These are phyloP conservation scores for Xylaria sp. DNA, from an alignment of 2,329 filamentous ascomycete genomes.

Conservation along the genomic window DNA sequence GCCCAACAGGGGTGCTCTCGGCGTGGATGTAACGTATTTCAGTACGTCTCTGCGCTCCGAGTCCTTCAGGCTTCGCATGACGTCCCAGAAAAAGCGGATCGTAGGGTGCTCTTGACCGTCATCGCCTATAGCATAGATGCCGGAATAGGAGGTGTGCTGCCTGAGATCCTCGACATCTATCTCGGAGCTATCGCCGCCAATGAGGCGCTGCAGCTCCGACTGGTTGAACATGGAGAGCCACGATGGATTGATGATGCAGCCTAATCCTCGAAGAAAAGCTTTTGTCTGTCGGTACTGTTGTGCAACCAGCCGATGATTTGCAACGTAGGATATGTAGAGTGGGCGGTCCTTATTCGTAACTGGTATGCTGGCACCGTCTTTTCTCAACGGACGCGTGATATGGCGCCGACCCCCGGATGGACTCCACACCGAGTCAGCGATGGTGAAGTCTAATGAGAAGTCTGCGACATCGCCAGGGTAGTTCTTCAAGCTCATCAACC, in stretches of 20 bases:
- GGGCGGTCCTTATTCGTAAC: slow-evolving; percentile 93
- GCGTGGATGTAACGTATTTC: slow-evolving; percentile 95
- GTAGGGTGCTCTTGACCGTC: slow-evolving; percentile 86
- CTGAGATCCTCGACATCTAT: slow-evolving; percentile 89
- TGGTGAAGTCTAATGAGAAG: slow-evolving; percentile 85
- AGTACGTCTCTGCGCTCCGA: slow-evolving; percentile 82
- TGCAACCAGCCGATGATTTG: slow-evolving; percentile 80
- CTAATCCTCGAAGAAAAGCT: slow-evolving; percentile 85
- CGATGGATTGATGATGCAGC: slow-evolving; percentile 84
- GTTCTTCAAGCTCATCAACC: slow-evolving; percentile 82
- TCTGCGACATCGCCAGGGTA: slow-evolving; percentile 81
- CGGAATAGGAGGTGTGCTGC: slow-evolving; percentile 83
- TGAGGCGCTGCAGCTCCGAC: slow-evolving; percentile 87
- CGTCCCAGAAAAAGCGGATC: slow-evolving; percentile 87
- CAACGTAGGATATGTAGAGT: slow-evolving; percentile 92
- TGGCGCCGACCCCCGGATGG: slow-evolving; percentile 59
- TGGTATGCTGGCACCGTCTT: slow-evolving; percentile 73
- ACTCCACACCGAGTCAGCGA: slow-evolving; percentile 70
- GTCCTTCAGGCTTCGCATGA: slow-evolving; percentile 78
- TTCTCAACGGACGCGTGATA: slow-evolving; percentile 75
- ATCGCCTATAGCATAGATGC: slow-evolving; percentile 87
- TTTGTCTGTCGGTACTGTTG: slow-evolving; percentile 83
- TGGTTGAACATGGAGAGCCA: slow-evolving; percentile 99
- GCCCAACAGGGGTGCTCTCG: slow-evolving; percentile 84
- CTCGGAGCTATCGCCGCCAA: slow-evolving; percentile 83